phyloP scores from a whole-genome alignment of 441 rosid genomes.

The Euphorbia schlechtendalii region DNA sequence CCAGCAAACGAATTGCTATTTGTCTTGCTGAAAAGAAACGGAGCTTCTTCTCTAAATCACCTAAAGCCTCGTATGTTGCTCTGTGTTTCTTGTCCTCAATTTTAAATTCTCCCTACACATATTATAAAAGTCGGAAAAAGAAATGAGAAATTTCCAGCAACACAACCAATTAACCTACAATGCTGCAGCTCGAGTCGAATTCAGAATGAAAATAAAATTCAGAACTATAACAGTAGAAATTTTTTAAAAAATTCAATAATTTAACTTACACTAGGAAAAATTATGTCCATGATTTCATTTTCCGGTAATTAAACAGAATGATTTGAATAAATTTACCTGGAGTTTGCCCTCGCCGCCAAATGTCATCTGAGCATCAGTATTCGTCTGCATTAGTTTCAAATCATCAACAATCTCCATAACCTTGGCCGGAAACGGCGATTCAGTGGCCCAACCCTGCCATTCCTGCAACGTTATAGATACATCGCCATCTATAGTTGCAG shows the following conservation, averaged over 20 bases:
- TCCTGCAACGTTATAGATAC: conserved; percentile 44
- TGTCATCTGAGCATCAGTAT: no score
- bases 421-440: no score
- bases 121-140: conserved; percentile 4
- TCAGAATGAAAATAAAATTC: neutral
- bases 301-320: conserved; percentile 2
- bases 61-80: conserved; percentile 66
- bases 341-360: conserved; percentile 10
- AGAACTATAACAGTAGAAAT: neutral
- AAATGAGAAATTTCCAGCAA: conserved; percentile 1
- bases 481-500: conserved; percentile 20
- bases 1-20: conserved; percentile 74
- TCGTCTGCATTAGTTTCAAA: no score
- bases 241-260: no score
- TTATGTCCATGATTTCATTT: neutral
- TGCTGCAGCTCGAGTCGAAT: no score
- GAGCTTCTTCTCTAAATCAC: conserved; percentile 64
- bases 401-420: no score
- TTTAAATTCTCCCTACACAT: conserved; percentile 57
- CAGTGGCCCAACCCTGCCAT: no score
- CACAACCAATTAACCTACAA: neutral
- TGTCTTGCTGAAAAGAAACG: conserved; percentile 82
- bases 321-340: conserved; percentile 26
- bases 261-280: neutral
- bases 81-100: conserved; percentile 88